These are phyloP conservation scores for Aspergillus ochraceoroseus DNA, from an alignment of 2,329 filamentous ascomycete genomes.

Conservation along the genomic window DNA sequence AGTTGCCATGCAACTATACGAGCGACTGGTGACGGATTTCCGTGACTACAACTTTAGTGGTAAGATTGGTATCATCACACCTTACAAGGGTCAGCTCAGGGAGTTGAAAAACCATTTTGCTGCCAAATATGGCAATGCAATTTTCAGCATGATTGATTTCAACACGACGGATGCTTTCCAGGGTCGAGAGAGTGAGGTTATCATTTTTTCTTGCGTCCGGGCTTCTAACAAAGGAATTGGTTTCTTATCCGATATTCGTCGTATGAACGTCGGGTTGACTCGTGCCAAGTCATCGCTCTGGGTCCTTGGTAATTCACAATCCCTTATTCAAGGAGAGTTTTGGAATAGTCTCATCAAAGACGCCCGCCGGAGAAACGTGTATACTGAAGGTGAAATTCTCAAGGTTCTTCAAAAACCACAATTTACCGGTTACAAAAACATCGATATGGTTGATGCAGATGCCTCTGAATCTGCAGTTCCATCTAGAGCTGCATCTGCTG, in stretches of 20 bases:
- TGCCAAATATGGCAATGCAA: conserved; percentile 64
- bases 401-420: conserved; percentile 53
- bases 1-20: conserved; percentile 78
- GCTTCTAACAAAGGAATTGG: conserved; percentile 90
- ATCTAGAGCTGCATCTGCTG: conserved; percentile 21
- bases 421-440: conserved; percentile 42
- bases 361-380: conserved; percentile 66
- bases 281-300: conserved; percentile 94
- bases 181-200: conserved; percentile 92
- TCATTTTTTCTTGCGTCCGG: conserved; percentile 97
- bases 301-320: conserved; percentile 88
- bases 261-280: conserved; percentile 98
- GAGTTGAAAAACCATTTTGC: conserved; percentile 73
- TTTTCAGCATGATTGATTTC: conserved; percentile 82
- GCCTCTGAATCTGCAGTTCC: conserved; percentile 12
- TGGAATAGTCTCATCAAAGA: conserved; percentile 85
- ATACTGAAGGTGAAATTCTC: conserved; percentile 64
- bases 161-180: conserved; percentile 99
- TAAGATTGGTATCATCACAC: conserved; percentile 95
- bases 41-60: conserved; percentile 63
- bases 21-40: conserved; percentile 71
- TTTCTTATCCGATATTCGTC: conserved; percentile 95
- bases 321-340: conserved; percentile 79
- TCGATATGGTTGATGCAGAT: conserved; percentile 42
- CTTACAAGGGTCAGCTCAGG: conserved; percentile 88